Conservation (phyloP, 768 basidiomycete species). For the Lanmaoa rubissima region DNA sequence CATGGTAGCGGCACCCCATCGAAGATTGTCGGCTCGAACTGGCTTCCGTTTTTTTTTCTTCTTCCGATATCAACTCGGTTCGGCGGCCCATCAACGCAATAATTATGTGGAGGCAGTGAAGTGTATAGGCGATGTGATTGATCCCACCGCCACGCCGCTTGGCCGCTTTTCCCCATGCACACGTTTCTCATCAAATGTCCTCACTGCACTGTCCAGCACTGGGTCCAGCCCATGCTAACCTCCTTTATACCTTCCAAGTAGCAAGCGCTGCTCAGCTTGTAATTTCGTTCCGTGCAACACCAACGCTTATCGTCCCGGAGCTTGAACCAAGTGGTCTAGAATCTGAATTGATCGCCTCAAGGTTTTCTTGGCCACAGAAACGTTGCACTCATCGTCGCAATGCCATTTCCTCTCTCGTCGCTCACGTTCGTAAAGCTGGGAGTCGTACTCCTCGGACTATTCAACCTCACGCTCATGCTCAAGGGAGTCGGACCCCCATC, state of each 20-base stretch:
- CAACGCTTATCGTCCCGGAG: background rate
- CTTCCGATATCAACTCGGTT: too few species aligned
- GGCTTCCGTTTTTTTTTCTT: too few species aligned
- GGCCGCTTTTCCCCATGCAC: background rate
- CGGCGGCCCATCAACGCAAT: too few species aligned
- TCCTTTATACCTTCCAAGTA: background rate
- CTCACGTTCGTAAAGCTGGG: constrained; percentile 22
- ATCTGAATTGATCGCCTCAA: background rate
- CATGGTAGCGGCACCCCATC: too few species aligned
- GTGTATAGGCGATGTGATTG: too few species aligned
- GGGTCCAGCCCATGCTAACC: background rate
- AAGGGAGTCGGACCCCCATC: background rate
- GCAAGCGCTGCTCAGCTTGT: too few species aligned
- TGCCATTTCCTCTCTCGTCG: background rate
- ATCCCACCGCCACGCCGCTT: background rate
- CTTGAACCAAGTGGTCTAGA: background rate
- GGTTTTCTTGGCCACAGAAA: background rate
- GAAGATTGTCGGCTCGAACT: too few species aligned
- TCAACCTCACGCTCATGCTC: constrained; percentile 17
- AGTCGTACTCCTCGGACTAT: constrained; percentile 18
- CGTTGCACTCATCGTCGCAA: background rate
- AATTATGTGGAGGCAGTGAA: too few species aligned
- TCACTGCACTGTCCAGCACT: background rate
- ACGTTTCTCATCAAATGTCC: too few species aligned
- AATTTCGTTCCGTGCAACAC: background rate